Percentiles rank a stretch among this genome's conserved stretches.
Conservation (phyloP, 176 grass and related monocot species). For the Alopecurus myosuroides region DNA sequence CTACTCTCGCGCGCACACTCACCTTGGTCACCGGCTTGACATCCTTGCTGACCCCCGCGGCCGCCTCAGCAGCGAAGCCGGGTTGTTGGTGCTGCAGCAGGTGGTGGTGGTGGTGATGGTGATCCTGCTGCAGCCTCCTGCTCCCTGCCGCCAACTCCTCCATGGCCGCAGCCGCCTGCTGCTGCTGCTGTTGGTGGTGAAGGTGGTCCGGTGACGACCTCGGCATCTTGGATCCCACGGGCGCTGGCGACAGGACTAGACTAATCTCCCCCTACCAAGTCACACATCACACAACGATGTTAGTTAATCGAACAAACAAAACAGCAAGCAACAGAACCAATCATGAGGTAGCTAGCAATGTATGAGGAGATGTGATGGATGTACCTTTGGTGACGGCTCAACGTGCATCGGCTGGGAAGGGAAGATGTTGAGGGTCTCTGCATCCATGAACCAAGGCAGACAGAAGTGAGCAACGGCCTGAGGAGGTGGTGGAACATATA, state of each 20-base stretch:
- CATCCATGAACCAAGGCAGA: conserved; percentile 53
- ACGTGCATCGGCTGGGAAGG: conserved; percentile 97
- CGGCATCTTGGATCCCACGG: conserved; percentile 61
- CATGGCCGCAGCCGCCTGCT: conserved; percentile 40
- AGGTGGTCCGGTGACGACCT: conserved; percentile 41
- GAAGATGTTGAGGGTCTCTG: conserved; percentile 99
- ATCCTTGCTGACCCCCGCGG: conserved; percentile 62
- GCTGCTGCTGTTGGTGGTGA: conserved; percentile 26
- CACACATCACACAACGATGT: not conserved
- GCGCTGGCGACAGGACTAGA: conserved; percentile 60
- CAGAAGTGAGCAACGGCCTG: not conserved
- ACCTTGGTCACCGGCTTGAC: conserved; percentile 68
- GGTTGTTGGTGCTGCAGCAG: conserved; percentile 44
- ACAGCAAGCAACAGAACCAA: not conserved
- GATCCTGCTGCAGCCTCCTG: conserved; percentile 42
- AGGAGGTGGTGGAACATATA: conserved; percentile 16
- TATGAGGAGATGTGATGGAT: not conserved
- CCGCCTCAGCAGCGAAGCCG: conserved; percentile 26
- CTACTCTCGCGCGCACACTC: not conserved
- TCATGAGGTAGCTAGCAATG: not conserved
- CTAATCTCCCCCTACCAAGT: conserved; percentile 57
- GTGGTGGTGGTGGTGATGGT: not conserved
- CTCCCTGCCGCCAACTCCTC: conserved; percentile 44
- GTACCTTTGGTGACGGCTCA: conserved; percentile 64
- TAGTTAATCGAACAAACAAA: not conserved